Evolutionary conservation across 2,329 filamentous ascomycete species (phyloP), one percentile per base, ranked within the genome.

Genomic region (Talaromyces piceae): DNA sequence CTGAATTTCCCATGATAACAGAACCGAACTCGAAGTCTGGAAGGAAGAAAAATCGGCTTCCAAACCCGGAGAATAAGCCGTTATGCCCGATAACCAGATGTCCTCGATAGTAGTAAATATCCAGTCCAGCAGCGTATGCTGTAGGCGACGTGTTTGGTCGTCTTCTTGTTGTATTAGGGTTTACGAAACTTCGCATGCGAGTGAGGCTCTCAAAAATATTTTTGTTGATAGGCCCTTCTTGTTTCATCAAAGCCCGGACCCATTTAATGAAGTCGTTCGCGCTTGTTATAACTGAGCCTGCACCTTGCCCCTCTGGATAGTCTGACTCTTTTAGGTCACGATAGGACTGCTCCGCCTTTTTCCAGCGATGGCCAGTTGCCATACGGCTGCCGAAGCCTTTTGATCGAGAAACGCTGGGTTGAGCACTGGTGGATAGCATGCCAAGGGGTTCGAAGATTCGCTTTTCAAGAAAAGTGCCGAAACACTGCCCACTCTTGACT

Each of bases 361-460:
- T 56, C 61, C 69, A 77, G 22, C 58, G 60, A 48, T 79, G 77
- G 2, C 72, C 73, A 5, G 64, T 61, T 0, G 76, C 73, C 4
- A 79, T 59, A 20, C 58, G 55, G 39, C 64, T 52, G 20, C 57
- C 51, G 12, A 55, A 60, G 39, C 57, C 61, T 41, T 54, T 55
- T 5, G 41, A 52, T 48, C 18, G 51, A 58, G 62, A 61, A 63
- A 56, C 53, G 62, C 55, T 74, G 75, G 46, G 71, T 68, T 3
- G 61, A 33, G 45, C 22, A 28, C 22, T 26, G 4, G 49, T 50
- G 31, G 49, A 50, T 9, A 9, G 9, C 49, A 50, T 50, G 31
- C 45, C 23, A 2, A 50, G 49, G 16, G 49, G 49, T 16, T 23
- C 8, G 16, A 50, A 46, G 11, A 50, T n/a, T n/a, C 49, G 49